Conservation (phyloP, 768 basidiomycete species). For the Lactarius quietus region DNA sequence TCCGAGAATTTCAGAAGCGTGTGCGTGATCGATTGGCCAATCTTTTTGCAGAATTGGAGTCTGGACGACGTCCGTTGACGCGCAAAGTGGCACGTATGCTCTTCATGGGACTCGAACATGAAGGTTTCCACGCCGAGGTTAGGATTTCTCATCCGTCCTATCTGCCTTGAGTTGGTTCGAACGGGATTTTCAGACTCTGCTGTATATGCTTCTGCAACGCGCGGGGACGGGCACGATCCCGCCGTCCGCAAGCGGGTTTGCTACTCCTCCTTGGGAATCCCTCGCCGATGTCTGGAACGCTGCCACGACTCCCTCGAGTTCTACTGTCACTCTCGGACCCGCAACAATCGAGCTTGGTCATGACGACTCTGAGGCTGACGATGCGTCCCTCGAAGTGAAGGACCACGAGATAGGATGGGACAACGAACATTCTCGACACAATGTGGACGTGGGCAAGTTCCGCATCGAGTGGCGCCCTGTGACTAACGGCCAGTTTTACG, state of each 20-base stretch:
- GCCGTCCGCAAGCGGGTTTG: constrained; percentile 71
- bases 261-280: constrained; percentile 64
- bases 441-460: constrained; percentile 62
- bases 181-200: constrained; percentile 52
- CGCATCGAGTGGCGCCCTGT: constrained; percentile 81
- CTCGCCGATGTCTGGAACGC: constrained; percentile 50
- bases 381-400: constrained; percentile 38
- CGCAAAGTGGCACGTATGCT: constrained; percentile 73
- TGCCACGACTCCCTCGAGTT: constrained; percentile 39
- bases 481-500: constrained; percentile 82
- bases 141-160: neutral
- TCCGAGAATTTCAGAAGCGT: constrained; percentile 73
- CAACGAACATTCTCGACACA: constrained; percentile 74
- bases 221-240: constrained; percentile 75
- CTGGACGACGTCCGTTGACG: constrained; percentile 47
- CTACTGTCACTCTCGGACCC: constrained; percentile 56
- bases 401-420: constrained; percentile 91
- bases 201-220: constrained; percentile 91
- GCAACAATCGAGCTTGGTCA: constrained; percentile 68
- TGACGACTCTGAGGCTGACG: constrained; percentile 75
- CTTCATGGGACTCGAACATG: constrained; percentile 91
- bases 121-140: constrained; percentile 82
- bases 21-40: constrained; percentile 69
- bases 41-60: constrained; percentile 69
- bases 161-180: neutral